phyloP scores from a whole-genome alignment of 176 grass and related monocot genomes.

The Pharus latifolius region DNA sequence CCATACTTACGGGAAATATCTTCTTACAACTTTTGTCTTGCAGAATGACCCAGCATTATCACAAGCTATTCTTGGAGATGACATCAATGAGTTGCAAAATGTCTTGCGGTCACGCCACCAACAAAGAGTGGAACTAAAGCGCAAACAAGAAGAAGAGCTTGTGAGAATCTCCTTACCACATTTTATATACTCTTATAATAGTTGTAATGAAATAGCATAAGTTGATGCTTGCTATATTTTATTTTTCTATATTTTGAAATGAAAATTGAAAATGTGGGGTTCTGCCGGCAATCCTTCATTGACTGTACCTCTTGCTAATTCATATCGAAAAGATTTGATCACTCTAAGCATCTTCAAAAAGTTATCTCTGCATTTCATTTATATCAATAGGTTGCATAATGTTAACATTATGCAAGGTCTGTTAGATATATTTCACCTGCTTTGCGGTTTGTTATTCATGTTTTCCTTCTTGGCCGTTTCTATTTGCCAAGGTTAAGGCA shows the following conservation, averaged over 20 bases:
- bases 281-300: not conserved
- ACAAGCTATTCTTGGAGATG: conserved; percentile 76
- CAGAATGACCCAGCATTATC: conserved; percentile 91
- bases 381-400: not conserved
- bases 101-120: conserved; percentile 57
- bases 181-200: not conserved
- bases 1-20: not conserved
- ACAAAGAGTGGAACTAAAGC: conserved; percentile 49
- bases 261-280: not conserved
- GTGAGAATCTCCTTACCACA: conserved; percentile 44
- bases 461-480: not conserved
- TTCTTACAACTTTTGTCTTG: conserved; percentile 17
- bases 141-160: conserved; percentile 92
- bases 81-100: conserved; percentile 70
- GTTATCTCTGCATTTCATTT: not conserved
- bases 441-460: not conserved
- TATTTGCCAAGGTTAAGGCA: not conserved
- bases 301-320: not conserved
- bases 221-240: no score
- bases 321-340: not conserved
- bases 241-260: not conserved
- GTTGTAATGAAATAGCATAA: no score
- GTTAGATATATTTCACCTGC: not conserved
- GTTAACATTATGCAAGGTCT: not conserved
- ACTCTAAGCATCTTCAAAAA: not conserved